Conservation (phyloP, 2,329 filamentous ascomycete genomes). For the Sclerotinia sclerotiorum region DNA sequence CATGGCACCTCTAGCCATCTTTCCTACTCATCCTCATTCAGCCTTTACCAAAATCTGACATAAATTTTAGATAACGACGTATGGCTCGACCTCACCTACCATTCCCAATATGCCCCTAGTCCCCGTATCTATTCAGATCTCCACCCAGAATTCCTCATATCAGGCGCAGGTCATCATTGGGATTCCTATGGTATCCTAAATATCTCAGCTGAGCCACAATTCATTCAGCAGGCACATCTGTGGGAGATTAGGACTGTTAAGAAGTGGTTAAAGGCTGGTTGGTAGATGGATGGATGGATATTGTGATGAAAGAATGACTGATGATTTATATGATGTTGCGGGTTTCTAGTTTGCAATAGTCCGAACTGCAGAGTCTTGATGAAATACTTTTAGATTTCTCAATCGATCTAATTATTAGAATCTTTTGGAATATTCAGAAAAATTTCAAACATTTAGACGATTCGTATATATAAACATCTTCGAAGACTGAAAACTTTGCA, state of each 20-base stretch:
- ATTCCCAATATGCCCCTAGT: conserved; percentile 46
- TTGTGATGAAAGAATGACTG: neutral
- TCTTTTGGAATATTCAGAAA: too few species aligned
- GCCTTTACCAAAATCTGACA: conserved; percentile 13
- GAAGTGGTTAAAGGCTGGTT: conserved; percentile 40
- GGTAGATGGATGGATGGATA: neutral
- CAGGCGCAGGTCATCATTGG: conserved; percentile 54
- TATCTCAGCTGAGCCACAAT: conserved; percentile 49
- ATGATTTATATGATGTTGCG: neutral
- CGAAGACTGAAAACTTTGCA: too few species aligned
- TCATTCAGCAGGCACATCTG: conserved; percentile 50
- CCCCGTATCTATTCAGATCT: conserved; percentile 45
- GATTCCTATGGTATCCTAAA: conserved; percentile 38
- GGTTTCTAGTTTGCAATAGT: neutral
- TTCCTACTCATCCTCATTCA: neutral
- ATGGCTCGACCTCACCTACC: conserved; percentile 54
- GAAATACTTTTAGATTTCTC: too few species aligned
- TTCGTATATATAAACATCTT: too few species aligned
- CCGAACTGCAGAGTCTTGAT: too few species aligned
- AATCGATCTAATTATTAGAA: too few species aligned
- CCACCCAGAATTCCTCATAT: conserved; percentile 51
- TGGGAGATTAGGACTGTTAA: conserved; percentile 52
- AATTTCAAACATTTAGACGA: too few species aligned
- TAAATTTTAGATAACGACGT: conserved; percentile 43
- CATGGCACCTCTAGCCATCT: neutral